Base-by-base conservation (phyloP, 2,329 filamentous ascomycete genomes). In the Elsinoe perseae region DNA sequence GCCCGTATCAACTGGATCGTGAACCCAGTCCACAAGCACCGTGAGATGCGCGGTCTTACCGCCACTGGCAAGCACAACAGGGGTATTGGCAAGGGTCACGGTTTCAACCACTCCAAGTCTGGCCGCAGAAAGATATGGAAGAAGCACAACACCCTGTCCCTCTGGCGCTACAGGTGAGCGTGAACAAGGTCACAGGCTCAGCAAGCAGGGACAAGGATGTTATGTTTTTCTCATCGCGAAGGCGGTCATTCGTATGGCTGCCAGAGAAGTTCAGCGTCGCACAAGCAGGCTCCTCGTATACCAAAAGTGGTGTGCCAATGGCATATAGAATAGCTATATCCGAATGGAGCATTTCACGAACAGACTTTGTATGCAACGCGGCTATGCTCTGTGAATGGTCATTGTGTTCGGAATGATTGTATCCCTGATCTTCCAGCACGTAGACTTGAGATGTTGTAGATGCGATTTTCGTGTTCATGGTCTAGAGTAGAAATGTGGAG, bases 1-100 rank as follows among this genome's bases (percentile, higher is more conserved):
- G 81, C 93, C 72, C 91, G 93, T 79, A 97, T 98, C 88, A 98
- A 95, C 89, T 98, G 93, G 93, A 98, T 98, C 83, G 89, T 92
- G 80, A 95, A 95, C 81, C 87, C 93, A 69, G 95, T 98, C 72
- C 93, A 98, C 89, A 98, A 98, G 91, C 93, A 97, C 86, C 93
- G 93, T 81, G 93, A 98, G 84, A 79, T 83, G 71, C 91, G 93
- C 77, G 95, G 93, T 72, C 89, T 98, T 69, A 98, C 93, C 69
- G 86, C 92, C 71, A 97, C 92, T 66, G 93, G 93, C 85, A 98
- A 98, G 91, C 95, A 95, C 82, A 95, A 89, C 72, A 90, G 93
- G 77, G 93, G 95, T 80, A 87, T 98, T 80, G 93, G 93, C 86
- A 95, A 95, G 85, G 93, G 93, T 70, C 92, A 97, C 81, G 84